Conservation (phyloP, 1,139 yeast genomes). For the Taiozyma sp. region DNA sequence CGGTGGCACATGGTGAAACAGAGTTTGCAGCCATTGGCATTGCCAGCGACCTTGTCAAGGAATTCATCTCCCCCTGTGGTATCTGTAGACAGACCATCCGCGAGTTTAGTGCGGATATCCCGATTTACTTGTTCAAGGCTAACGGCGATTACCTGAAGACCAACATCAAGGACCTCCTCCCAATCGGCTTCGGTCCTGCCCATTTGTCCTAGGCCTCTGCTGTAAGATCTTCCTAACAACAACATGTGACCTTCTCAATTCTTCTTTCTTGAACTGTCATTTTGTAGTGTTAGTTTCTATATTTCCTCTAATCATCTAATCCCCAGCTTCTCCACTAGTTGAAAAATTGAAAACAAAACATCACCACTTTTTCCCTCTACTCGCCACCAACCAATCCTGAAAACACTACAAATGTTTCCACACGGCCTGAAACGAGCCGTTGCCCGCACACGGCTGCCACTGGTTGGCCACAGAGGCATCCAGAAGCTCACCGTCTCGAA, state of each 20-base stretch:
- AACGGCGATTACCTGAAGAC: constrained; percentile 42
- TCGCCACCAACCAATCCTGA: not conserved
- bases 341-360: not conserved
- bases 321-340: not conserved
- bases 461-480: not conserved
- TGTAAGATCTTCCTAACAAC: no score
- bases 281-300: no score
- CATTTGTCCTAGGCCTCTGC: constrained; percentile 32
- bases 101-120: constrained; percentile 56
- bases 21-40: constrained; percentile 64
- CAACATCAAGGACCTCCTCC: constrained; percentile 63
- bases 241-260: no score
- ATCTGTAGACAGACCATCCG: constrained; percentile 86
- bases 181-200: constrained; percentile 85
- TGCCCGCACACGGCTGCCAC: not conserved
- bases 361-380: not conserved
- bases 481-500: constrained; percentile 1
- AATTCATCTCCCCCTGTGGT: constrained; percentile 83
- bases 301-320: no score
- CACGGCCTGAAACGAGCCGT: not conserved
- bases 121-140: constrained; percentile 57
- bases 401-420: not conserved
- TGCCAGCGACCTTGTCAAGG: constrained; percentile 52
- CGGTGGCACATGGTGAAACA: constrained; percentile 48
- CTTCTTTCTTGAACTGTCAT: no score